Conservation (phyloP, 2,329 filamentous ascomycete species). For the Colletotrichum sansevieriae region DNA sequence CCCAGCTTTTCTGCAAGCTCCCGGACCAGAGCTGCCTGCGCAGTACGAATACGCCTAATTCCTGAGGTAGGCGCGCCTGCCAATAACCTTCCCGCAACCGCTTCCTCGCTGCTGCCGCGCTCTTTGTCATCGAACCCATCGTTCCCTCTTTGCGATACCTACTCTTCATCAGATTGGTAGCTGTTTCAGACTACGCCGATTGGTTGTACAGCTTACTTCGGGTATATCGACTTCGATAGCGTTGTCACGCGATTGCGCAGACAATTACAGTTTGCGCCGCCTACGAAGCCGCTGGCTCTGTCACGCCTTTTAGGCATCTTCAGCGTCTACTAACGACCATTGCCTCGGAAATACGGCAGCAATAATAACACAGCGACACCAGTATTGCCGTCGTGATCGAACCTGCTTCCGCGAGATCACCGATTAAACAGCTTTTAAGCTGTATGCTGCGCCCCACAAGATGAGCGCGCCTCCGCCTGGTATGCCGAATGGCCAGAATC, state of each 20-base stretch:
- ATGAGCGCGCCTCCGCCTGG: slow-evolving; percentile 61
- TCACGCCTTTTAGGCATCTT: background rate
- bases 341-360: no score
- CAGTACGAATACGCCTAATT: slow-evolving; percentile 19
- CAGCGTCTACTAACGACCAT: no score
- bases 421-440: background rate
- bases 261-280: background rate
- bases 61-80: slow-evolving; percentile 25
- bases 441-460: slow-evolving; percentile 33
- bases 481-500: slow-evolving; percentile 46
- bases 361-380: no score
- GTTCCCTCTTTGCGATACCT: slow-evolving; percentile 8
- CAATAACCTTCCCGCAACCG: slow-evolving; percentile 23
- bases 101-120: slow-evolving; percentile 7
- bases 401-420: background rate
- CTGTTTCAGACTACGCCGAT: background rate
- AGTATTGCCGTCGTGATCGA: no score
- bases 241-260: no score
- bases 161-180: background rate
- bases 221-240: background rate
- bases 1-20: slow-evolving; percentile 40
- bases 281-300: slow-evolving; percentile 12
- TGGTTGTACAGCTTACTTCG: background rate
- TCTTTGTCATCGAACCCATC: slow-evolving; percentile 27
- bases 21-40: slow-evolving; percentile 21